phyloP scores from a whole-genome alignment of 208 protist genomes.

The Trypanosoma vivax region DNA sequence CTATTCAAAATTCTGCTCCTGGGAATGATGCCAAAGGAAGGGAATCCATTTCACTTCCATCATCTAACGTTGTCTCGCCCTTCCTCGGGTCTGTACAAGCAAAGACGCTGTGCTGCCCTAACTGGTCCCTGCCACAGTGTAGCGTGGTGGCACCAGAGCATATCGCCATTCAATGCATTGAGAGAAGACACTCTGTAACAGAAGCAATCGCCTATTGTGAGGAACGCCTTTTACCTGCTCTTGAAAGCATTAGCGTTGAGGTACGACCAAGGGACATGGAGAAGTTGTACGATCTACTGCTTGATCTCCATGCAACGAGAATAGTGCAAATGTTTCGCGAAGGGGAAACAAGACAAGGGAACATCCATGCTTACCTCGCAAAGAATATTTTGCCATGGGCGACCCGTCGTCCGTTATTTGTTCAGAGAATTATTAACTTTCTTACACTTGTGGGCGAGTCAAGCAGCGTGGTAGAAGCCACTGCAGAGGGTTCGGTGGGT shows the following conservation, averaged over 20 bases:
- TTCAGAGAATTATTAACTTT: constrained; percentile 19
- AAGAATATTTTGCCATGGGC: constrained; percentile 14
- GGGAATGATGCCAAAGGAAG: neutral
- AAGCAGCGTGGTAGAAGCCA: neutral
- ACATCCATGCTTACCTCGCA: constrained; percentile 17
- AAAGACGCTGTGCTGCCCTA: neutral
- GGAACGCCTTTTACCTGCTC: constrained; percentile 10
- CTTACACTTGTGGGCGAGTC: constrained; percentile 11
- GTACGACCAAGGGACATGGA: constrained; percentile 1
- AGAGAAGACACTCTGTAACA: constrained; percentile 19
- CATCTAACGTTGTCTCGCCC: constrained; percentile 5
- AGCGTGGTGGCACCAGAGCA: constrained; percentile 12
- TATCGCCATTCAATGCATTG: constrained; percentile 27
- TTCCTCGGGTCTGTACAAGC: neutral
- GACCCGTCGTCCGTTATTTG: constrained; percentile 12
- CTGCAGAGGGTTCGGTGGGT: neutral
- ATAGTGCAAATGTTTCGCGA: constrained; percentile 24
- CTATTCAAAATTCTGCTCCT: constrained; percentile 14
- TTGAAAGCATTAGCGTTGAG: constrained; percentile 7
- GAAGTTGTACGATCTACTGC: constrained; percentile 18
- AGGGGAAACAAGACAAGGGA: constrained; percentile 2
- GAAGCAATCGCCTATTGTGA: constrained; percentile 28
- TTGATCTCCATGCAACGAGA: constrained; percentile 20
- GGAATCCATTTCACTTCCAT: constrained; percentile 7
- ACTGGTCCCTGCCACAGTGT: neutral